Base-by-base conservation (phyloP, 2,329 filamentous ascomycete genomes). In the Aspergillus piperis region DNA sequence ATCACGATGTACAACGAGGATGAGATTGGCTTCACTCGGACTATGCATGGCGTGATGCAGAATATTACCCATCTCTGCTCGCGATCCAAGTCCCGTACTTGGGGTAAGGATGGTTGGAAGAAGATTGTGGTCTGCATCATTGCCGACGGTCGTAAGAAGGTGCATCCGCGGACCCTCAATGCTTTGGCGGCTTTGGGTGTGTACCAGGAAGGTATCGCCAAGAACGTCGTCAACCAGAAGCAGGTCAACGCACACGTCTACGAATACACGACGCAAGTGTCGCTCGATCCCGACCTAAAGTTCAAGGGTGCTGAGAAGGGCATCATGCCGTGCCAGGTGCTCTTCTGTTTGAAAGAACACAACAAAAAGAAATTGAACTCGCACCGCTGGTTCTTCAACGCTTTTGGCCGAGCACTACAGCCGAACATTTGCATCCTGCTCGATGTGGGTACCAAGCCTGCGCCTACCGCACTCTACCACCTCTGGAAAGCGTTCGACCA, bases 1-100 rank as follows among this genome's bases (percentile, higher is more conserved):
- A 83, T 99, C 63, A 99, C 95, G 69, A 98, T 98, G 95, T 98
- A 97, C 81, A 99, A 99, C 77, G 95, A 99, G 78, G 91, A 97
- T 77, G 95, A 98, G 73, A 91, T 96, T 69, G 87, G 92, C 72
- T 99, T 99, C 70, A 97, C 95, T 6, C 87, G 95, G 50, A 99
- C 95, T 0, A 98, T 99, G 94, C 92, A 98, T 75, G 95, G 94
- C 58, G 91, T 99, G 59, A 96, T 99, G 91, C 92, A 96, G 76
- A 99, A 99, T 75, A 94, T 99, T 70, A 88, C 91, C 13, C 95
- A 98, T 75, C 97, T 99, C 78, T 99, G 95, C 81, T 92, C 89
- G 19, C 88, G 95, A 56, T 90, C 89, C 57, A 94, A 95, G 75
- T 96, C 92, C 5, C 87, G 95, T 61, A 98, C 93, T 0, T 99